These are phyloP conservation scores for Aspergillus sergii DNA, from an alignment of 2,329 filamentous ascomycete species.

Conservation along the genomic window DNA sequence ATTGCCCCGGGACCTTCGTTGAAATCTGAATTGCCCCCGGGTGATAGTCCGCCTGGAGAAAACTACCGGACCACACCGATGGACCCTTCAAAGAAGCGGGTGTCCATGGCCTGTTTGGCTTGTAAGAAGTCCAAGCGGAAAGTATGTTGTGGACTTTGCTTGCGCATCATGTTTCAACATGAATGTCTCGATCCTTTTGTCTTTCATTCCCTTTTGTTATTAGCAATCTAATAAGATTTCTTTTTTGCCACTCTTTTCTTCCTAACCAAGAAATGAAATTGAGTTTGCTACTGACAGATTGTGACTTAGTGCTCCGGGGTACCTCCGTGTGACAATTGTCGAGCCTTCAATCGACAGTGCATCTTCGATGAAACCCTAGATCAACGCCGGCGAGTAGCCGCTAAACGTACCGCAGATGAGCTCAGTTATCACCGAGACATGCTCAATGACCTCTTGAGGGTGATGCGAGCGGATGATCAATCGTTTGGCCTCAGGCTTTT, in stretches of 20 bases:
- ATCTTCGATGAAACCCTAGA: conserved; percentile 65
- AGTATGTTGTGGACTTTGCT: conserved; percentile 21
- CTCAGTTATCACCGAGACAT: conserved; percentile 43
- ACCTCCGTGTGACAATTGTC: conserved; percentile 43
- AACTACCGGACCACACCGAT: conserved; percentile 7
- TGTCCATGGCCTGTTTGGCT: conserved; percentile 43
- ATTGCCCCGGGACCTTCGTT: conserved; percentile 28
- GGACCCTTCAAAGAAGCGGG: conserved; percentile 37
- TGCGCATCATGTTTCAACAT: background rate
- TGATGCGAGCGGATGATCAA: conserved; percentile 38
- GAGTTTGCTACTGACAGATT: background rate
- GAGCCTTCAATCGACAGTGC: conserved; percentile 37
- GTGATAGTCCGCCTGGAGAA: conserved; percentile 14
- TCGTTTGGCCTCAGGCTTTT: conserved; percentile 31
- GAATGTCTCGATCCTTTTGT: background rate
- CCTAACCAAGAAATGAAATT: background rate
- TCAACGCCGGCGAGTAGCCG: conserved; percentile 47
- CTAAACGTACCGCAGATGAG: conserved; percentile 45
- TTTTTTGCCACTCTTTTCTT: background rate
- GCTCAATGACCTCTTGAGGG: conserved; percentile 38
- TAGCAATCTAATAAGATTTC: too few relatives aligned
- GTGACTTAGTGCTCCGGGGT: conserved; percentile 38
- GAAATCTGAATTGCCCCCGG: conserved; percentile 6
- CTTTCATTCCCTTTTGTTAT: too few relatives aligned
- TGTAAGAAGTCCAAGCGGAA: conserved; percentile 47